Base-by-base conservation (phyloP, 768 basidiomycete species). In the button mushroom (Agaricus bisporus) region DNA sequence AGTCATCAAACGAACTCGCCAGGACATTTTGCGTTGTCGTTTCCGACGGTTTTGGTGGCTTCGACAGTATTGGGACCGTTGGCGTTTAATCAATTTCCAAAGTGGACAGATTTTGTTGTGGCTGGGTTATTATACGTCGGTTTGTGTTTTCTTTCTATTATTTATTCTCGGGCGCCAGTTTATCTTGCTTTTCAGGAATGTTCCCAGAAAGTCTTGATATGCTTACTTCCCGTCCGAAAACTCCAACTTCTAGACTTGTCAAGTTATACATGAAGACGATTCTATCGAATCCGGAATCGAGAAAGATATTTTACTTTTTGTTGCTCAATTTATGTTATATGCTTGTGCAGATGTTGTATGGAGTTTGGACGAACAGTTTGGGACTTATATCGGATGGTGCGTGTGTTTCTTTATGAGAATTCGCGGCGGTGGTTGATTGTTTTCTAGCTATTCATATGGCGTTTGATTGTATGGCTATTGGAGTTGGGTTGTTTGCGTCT, bases 361-460 rank as follows among this genome's bases (percentile, higher is more conserved):
- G 97, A 8, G 85, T 98, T 25, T 94, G 94, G 88, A 99, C 97
- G 41, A 99, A 99, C 62, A 93, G 90, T 60, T 69, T 99, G 44
- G 97, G 97, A 5, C 73, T 99, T 35, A 98, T 99, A 54, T 97
- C 94, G 9, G 97, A 99, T 65, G 95, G 95, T 95, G 56, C 43
- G 64, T 57, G 50, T 29, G 17, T 28, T 6, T 38, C 29, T 28
- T n/a, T 47, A 53, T 44, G 56, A n/a, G n/a, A n/a, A n/a, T n/a
- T n/a, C n/a, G n/a, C n/a, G n/a, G n/a, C n/a, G n/a, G n/a, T n/a
- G n/a, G n/a, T n/a, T n/a, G n/a, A n/a, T n/a, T n/a, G n/a, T n/a
- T n/a, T n/a, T n/a, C n/a, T n/a, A n/a, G 95, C 97, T 18, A 98
- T 99, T 36, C 97, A 99, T 64, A 99, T 98, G 97, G 91, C 93